These are phyloP conservation scores for Penicillium psychrosexuale DNA, from an alignment of 2,329 filamentous ascomycete species.

Conservation along the genomic window DNA sequence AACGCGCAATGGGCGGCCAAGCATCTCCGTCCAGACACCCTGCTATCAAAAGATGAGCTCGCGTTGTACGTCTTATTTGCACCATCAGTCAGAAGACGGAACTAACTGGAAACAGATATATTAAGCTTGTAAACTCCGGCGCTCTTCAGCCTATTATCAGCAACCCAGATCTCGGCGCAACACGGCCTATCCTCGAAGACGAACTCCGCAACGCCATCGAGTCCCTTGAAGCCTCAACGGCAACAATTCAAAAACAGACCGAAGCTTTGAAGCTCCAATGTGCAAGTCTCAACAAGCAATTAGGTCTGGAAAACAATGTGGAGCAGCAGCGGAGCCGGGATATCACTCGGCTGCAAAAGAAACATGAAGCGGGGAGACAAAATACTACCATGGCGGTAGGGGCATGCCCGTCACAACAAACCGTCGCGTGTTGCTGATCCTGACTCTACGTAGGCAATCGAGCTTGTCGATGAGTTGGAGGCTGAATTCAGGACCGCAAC, in stretches of 20 bases:
- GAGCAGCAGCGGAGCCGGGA: constrained; percentile 26
- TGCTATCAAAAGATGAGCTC: constrained; percentile 42
- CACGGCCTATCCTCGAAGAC: constrained; percentile 39
- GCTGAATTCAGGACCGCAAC: constrained; percentile 28
- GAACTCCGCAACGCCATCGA: constrained; percentile 38
- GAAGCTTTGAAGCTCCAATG: constrained; percentile 33
- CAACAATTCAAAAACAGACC: constrained; percentile 34
- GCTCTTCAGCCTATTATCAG: constrained; percentile 29
- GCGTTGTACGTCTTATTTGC: constrained; percentile 28
- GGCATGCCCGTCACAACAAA: background rate
- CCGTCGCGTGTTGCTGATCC: constrained; percentile 13
- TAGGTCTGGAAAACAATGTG: constrained; percentile 22
- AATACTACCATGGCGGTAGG: constrained; percentile 33
- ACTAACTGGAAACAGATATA: constrained; percentile 26
- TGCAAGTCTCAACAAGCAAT: constrained; percentile 28
- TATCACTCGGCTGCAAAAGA: constrained; percentile 32
- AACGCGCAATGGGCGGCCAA: constrained; percentile 34
- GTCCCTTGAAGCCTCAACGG: constrained; percentile 38
- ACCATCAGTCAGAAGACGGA: background rate
- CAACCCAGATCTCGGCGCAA: constrained; percentile 28
- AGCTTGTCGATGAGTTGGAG: constrained; percentile 36
- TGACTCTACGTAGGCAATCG: constrained; percentile 32
- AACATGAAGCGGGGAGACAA: constrained; percentile 37
- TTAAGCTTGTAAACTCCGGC: constrained; percentile 34
- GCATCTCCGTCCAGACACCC: constrained; percentile 33